Evolutionary conservation across 2,329 filamentous ascomycete species (phyloP), one percentile per base, ranked within the genome.

Genomic region (Monosporascus sp.): DNA sequence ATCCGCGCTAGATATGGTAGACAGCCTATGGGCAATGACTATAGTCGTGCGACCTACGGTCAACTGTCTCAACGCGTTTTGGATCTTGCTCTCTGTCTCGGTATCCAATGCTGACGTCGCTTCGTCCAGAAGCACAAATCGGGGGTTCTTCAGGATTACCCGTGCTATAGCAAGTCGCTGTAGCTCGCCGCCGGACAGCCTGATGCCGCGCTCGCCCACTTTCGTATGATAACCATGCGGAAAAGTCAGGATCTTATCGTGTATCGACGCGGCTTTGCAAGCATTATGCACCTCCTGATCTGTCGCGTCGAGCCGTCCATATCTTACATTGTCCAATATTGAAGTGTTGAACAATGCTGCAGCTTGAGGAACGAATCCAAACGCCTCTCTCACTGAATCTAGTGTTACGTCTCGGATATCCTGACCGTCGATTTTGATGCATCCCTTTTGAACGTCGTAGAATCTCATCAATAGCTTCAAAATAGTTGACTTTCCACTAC

Each of bases 291-390:
- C 76, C 31, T 88, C 81, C 7, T 76, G 76, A 44, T 86, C 79
- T 0, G 79, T 83, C 1, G 84, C 84, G n/a, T 78, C 74, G 2
- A 82, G 76, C 11, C 78, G 77, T 2, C 82, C 83, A 65, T 88
- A 88, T 2, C 77, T 77, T 24, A 89, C 71, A 61, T 88, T 89
- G 19, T 86, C 79, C 63, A 84, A 76, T 43, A 88, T 78, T 1
- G 81, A 81, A 34, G 79, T 76, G 63, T 87, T 85, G 71, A 88
- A 88, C 8, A 88, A 71, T 0, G 78, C 72, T 0, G 84, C 80
- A 56, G 85, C 81, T 66, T 89, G 82, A 3, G 85, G 85, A 0
- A 88, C 85, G 14, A 86, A 75, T 20, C 84, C 84, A 26, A 88
- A 76, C 3, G 75, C 72, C 20, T 81, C 75, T 9, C 84, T 76